Percentiles rank a stretch among this genome's conserved stretches.
phyloP scores from a whole-genome alignment of 257 asterid species.

The Fraxinus cuspidata region DNA sequence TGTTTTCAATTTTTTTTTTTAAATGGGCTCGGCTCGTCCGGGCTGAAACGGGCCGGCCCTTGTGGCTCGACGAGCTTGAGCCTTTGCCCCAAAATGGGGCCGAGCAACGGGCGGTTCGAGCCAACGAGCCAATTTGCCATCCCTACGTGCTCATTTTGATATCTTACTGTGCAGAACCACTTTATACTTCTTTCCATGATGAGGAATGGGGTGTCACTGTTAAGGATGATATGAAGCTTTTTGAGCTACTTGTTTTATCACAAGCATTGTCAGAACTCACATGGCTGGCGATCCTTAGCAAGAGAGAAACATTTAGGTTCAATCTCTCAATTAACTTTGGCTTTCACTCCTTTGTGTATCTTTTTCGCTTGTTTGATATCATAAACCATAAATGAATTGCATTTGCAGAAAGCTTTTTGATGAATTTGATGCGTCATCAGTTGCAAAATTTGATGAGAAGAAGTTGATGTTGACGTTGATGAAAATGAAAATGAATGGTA shows the following conservation, averaged over 20 bases:
- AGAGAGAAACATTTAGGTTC: constrained; percentile 68
- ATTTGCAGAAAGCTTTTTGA: constrained; percentile 60
- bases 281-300: constrained; percentile 72
- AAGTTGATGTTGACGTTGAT: constrained; percentile 45
- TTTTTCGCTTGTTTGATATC: not conserved
- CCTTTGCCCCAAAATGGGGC: too few relatives aligned
- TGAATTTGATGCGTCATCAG: constrained; percentile 59
- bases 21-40: too few relatives aligned
- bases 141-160: not conserved
- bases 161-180: constrained; percentile 52
- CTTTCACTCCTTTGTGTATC: not conserved
- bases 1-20: too few relatives aligned
- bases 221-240: constrained; percentile 61
- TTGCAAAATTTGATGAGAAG: constrained; percentile 59
- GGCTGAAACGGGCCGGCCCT: too few relatives aligned
- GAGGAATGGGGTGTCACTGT: constrained; percentile 91
- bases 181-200: constrained; percentile 74
- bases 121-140: too few relatives aligned
- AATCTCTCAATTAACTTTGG: constrained; percentile 9
- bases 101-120: too few relatives aligned
- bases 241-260: constrained; percentile 76
- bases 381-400: not conserved
- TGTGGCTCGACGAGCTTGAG: too few relatives aligned
- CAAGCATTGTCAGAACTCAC: constrained; percentile 76
- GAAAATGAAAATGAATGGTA: constrained; percentile 46